Conservation (phyloP, 306 rosid genomes). For the Prunus mume region DNA sequence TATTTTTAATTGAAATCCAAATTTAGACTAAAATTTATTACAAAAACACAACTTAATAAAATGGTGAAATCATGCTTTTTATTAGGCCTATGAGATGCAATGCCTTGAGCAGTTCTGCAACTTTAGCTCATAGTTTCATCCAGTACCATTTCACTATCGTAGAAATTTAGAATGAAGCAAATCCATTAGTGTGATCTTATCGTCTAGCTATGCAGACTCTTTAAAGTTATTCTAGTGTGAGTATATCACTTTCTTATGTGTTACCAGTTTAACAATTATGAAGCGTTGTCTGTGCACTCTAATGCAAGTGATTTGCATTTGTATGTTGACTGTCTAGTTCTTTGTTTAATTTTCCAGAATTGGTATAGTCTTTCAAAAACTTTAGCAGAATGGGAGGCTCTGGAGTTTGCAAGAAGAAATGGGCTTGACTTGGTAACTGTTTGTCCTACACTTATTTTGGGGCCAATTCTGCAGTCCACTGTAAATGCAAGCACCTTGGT, state of each 20-base stretch:
- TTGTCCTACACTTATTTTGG: slow-evolving; percentile 48
- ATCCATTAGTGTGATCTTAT: background rate
- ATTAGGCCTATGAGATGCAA: no score
- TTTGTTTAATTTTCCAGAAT: slow-evolving; percentile 36
- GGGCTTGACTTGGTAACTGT: slow-evolving; percentile 53
- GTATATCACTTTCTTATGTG: background rate
- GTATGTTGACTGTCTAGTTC: background rate
- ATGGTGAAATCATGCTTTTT: background rate
- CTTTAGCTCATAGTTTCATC: background rate
- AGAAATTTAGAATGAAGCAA: background rate
- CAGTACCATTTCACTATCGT: background rate
- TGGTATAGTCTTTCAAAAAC: slow-evolving; percentile 81
- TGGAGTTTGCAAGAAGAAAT: slow-evolving; percentile 45
- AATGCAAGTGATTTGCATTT: background rate
- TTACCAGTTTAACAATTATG: no score
- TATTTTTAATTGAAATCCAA: background rate
- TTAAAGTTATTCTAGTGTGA: background rate
- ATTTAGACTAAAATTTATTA: no score
- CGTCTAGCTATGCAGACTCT: background rate
- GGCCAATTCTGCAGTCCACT: slow-evolving; percentile 63
- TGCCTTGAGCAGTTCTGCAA: background rate
- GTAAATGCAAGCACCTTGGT: slow-evolving; percentile 56
- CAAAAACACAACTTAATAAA: background rate
- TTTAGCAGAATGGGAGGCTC: slow-evolving; percentile 66
- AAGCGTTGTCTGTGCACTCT: background rate